Evolutionary conservation across 108 stramenopile genomes (phyloP).

Genomic region (Cyclotella choctawhatcheeana): DNA sequence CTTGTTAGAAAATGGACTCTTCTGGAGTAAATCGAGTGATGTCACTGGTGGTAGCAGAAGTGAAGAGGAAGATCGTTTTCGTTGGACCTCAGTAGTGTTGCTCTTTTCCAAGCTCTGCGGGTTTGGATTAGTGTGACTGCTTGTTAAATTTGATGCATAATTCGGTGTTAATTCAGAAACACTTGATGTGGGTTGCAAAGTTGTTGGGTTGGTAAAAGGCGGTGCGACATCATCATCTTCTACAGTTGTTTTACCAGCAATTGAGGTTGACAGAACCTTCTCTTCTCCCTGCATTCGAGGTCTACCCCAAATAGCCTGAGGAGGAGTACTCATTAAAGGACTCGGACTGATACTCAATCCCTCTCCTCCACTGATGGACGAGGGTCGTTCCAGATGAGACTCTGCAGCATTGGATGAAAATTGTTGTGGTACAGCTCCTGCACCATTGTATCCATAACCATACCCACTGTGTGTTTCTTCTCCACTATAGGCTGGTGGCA

Average conservation of each 20-base stretch:
- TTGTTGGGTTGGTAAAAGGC: conserved; percentile 36
- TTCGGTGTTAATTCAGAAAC: conserved; percentile 14
- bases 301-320: conserved; percentile 33
- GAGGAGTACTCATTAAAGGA: conserved; percentile 44
- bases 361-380: background rate
- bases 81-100: background rate
- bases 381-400: too few relatives aligned
- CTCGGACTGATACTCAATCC: conserved; percentile 33
- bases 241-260: background rate
- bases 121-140: conserved; percentile 16
- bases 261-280: background rate
- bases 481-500: conserved; percentile 31
- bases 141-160: conserved; percentile 2
- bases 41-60: conserved; percentile 46
- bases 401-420: too few relatives aligned
- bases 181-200: conserved; percentile 22
- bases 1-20: conserved; percentile 35
- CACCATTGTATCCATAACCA: conserved; percentile 53
- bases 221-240: conserved; percentile 12
- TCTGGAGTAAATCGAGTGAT: conserved; percentile 45
- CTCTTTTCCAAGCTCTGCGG: conserved; percentile 8
- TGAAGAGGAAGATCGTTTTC: conserved; percentile 36
- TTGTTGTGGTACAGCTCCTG: background rate
- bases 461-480: conserved; percentile 29
- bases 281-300: background rate